These are phyloP conservation scores for Dothistroma septosporum DNA, from an alignment of 2,329 filamentous ascomycete genomes.

Conservation along the genomic window DNA sequence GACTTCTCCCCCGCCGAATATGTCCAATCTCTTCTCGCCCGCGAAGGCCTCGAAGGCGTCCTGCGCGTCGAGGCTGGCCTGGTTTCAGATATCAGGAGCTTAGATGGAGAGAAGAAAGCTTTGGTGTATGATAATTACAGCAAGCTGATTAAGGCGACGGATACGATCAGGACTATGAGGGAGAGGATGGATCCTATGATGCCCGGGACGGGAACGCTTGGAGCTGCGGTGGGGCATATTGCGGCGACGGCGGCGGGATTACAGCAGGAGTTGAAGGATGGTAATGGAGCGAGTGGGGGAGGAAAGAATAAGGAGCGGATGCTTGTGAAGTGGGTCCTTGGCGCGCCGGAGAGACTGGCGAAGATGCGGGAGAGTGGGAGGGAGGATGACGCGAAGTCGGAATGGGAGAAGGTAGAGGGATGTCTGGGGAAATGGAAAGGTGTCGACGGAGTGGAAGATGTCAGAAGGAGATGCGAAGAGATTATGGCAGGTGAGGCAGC, in stretches of 20 bases:
- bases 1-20: slow-evolving; percentile 71
- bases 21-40: slow-evolving; percentile 58
- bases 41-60: slow-evolving; percentile 63
- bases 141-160: slow-evolving; percentile 92
- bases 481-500: slow-evolving; percentile 10
- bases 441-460: slow-evolving; percentile 42
- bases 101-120: slow-evolving; percentile 95
- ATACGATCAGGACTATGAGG: slow-evolving; percentile 88
- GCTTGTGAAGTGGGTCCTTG: slow-evolving; percentile 60
- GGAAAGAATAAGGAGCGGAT: slow-evolving; percentile 43
- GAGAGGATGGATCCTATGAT: slow-evolving; percentile 75
- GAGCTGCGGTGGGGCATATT: slow-evolving; percentile 70
- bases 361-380: slow-evolving; percentile 57
- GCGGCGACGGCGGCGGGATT: slow-evolving; percentile 55
- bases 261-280: slow-evolving; percentile 37
- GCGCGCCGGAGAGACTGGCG: slow-evolving; percentile 57
- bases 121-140: slow-evolving; percentile 98
- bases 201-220: slow-evolving; percentile 67
- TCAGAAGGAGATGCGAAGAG: slow-evolving; percentile 38
- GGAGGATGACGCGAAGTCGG: slow-evolving; percentile 55
- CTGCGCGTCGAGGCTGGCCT: slow-evolving; percentile 67
- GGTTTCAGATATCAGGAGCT: slow-evolving; percentile 72
- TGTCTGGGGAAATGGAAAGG: slow-evolving; percentile 44
- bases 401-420: slow-evolving; percentile 43
- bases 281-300: slow-evolving; percentile 35